Evolutionary conservation across 2,329 filamentous ascomycete species (phyloP).

Genomic region (Fulvia fulva): DNA sequence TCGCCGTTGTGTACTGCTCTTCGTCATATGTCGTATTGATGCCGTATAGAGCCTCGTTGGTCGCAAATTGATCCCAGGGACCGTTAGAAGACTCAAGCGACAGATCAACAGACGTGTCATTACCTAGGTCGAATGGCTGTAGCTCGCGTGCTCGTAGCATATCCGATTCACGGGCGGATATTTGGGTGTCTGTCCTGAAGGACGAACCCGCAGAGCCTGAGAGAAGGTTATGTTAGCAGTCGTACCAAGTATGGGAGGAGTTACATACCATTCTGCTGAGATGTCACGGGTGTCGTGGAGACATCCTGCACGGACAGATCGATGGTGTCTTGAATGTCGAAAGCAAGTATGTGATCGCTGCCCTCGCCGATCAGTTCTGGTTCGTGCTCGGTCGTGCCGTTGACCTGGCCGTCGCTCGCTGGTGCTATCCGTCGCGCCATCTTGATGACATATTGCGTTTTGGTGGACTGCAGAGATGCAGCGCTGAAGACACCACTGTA

Average conservation of each 20-base stretch:
- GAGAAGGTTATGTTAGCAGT: constrained; percentile 14
- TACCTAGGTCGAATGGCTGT: constrained; percentile 73
- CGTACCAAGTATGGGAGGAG: background rate
- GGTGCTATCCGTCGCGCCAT: constrained; percentile 57
- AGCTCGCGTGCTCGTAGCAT: constrained; percentile 68
- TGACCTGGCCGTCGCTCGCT: constrained; percentile 40
- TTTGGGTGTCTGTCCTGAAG: constrained; percentile 85
- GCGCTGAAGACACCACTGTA: constrained; percentile 60
- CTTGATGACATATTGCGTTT: constrained; percentile 57
- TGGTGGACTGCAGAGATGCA: constrained; percentile 48
- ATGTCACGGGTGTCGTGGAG: constrained; percentile 47
- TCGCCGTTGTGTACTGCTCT: constrained; percentile 86
- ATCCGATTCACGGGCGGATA: constrained; percentile 63
- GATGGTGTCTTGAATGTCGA: constrained; percentile 58
- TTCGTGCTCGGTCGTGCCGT: constrained; percentile 41
- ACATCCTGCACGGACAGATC: constrained; percentile 55
- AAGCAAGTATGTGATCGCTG: constrained; percentile 53
- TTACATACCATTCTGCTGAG: constrained; percentile 55
- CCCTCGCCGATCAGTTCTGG: constrained; percentile 47
- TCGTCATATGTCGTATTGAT: constrained; percentile 89
- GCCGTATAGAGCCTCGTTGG: constrained; percentile 83
- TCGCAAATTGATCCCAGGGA: constrained; percentile 89
- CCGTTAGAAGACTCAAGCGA: constrained; percentile 52
- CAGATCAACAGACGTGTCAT: constrained; percentile 52
- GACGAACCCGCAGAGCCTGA: constrained; percentile 58